Evolutionary conservation across 768 basidiomycete species (phyloP).

Genomic region (Lyophyllum shimeji): DNA sequence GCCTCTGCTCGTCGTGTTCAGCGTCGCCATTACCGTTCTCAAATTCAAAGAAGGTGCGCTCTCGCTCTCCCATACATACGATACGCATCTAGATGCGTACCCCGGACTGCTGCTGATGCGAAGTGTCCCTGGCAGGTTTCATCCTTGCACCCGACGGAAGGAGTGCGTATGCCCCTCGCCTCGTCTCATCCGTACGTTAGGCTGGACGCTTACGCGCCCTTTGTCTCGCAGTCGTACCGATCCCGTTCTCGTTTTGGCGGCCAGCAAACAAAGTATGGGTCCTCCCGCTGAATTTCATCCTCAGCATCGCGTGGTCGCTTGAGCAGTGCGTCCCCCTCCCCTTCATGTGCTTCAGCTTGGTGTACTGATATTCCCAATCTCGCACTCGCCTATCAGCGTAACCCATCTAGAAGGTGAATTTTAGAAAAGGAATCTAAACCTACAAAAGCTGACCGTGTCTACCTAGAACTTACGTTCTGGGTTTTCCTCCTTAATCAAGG

Average conservation of each 20-base stretch:
- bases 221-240: conserved; percentile 49
- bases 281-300: conserved; percentile 66
- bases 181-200: not conserved
- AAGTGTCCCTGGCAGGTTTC: conserved; percentile 31
- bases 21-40: conserved; percentile 56
- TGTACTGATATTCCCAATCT: not conserved
- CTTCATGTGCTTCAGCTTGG: not conserved
- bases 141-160: conserved; percentile 30
- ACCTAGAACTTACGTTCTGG: conserved; percentile 77
- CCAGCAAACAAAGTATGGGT: conserved; percentile 48
- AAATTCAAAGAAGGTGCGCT: conserved; percentile 73
- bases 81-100: not conserved
- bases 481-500: conserved; percentile 80
- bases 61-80: not conserved
- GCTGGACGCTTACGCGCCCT: not conserved
- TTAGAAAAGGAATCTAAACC: no score
- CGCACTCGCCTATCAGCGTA: conserved; percentile 41
- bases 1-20: conserved; percentile 64
- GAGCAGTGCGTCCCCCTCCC: conserved; percentile 57
- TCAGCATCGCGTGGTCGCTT: conserved; percentile 74
- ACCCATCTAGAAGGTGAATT: conserved; percentile 81
- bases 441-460: no score
- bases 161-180: conserved; percentile 25
- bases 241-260: conserved; percentile 54
- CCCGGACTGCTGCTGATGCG: not conserved